phyloP scores from a whole-genome alignment of 192 early-diverging fungal genomes.

The Coemansia umbellata region DNA sequence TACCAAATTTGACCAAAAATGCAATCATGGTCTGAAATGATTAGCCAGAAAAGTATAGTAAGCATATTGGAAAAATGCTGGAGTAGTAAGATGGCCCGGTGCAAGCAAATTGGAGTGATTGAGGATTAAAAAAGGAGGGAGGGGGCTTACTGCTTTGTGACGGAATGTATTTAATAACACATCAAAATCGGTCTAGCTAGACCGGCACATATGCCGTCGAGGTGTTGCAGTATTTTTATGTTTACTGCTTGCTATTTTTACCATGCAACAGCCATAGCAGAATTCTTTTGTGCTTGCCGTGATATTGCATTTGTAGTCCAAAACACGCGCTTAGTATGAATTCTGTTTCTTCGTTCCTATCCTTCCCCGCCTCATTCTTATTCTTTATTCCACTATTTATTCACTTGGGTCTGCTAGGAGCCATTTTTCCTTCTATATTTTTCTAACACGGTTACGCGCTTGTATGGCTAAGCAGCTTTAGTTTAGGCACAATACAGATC shows the following conservation, averaged over 20 bases:
- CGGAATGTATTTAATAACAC: constrained; percentile 24
- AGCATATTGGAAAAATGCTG: neutral
- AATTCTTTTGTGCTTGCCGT: neutral
- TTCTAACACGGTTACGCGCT: too few relatives aligned
- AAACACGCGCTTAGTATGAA: too few relatives aligned
- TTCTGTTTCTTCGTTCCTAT: too few relatives aligned
- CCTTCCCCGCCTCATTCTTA: neutral
- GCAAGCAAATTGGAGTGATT: neutral
- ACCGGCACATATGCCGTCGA: constrained; percentile 3
- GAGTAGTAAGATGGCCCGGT: neutral
- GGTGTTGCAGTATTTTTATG: neutral
- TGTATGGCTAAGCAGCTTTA: too few relatives aligned
- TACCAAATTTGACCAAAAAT: too few relatives aligned
- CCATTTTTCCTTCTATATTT: too few relatives aligned
- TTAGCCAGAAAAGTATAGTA: too few relatives aligned
- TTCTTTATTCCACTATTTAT: too few relatives aligned
- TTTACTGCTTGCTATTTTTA: constrained; percentile 13
- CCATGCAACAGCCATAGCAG: too few relatives aligned
- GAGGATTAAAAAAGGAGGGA: constrained; percentile 12
- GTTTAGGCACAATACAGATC: neutral
- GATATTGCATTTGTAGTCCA: neutral
- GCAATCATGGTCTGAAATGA: too few relatives aligned
- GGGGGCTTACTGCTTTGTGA: constrained; percentile 14
- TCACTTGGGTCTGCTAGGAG: too few relatives aligned
- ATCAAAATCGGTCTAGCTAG: neutral